Percentiles rank a stretch among this genome's conserved stretches.
Conservation (phyloP, 202 grass and related monocot genomes). For the Setaria viridis region DNA sequence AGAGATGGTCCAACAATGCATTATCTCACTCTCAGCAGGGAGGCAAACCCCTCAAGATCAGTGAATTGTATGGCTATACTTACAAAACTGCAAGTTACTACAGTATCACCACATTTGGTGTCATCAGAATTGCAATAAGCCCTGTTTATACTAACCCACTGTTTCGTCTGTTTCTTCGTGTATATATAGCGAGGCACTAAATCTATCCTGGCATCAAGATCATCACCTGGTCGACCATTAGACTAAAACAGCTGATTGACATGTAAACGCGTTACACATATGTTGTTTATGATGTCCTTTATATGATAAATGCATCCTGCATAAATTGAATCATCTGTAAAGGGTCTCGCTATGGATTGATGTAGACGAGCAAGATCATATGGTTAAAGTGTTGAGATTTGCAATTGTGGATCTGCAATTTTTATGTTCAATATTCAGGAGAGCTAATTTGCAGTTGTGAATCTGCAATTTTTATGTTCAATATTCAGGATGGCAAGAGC, state of each 20-base stretch:
- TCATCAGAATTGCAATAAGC: constrained; percentile 40
- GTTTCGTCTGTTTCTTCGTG: constrained; percentile 6
- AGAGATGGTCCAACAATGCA: constrained; percentile 78
- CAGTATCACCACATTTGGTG: constrained; percentile 19
- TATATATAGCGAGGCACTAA: not conserved
- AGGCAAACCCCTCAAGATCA: constrained; percentile 46
- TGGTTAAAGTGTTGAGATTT: not conserved
- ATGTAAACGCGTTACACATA: not conserved
- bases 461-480: no score
- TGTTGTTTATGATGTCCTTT: constrained; percentile 12
- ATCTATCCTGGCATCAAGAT: constrained; percentile 36
- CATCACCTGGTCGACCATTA: constrained; percentile 19
- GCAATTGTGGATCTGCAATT: not conserved
- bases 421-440: not conserved
- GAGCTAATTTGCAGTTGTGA: not conserved
- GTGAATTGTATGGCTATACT: constrained; percentile 34
- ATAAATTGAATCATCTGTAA: not conserved
- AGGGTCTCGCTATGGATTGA: not conserved
- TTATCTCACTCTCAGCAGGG: constrained; percentile 66
- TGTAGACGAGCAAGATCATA: constrained; percentile 1
- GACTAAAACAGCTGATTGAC: constrained; percentile 11
- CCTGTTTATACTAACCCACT: not conserved
- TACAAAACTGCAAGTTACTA: constrained; percentile 33
- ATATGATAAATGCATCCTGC: not conserved
- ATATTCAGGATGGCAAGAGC: no score